Evolutionary conservation across 2,329 filamentous ascomycete species (phyloP).

Genomic region (Leptoxyphium fumago): DNA sequence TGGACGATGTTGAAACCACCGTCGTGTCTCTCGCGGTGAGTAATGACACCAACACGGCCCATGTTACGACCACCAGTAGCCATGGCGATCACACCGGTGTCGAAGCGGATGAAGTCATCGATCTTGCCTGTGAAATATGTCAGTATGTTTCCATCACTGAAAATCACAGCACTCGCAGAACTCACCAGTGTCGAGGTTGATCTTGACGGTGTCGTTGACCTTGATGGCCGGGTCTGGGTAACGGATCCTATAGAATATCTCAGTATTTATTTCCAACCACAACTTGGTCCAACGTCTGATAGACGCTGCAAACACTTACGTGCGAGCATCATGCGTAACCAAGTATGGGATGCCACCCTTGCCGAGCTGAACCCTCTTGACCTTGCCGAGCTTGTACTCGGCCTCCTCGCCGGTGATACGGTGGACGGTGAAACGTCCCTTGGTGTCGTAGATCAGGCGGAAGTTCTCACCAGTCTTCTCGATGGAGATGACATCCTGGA

Average conservation of each 20-base stretch:
- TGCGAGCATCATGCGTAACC: conserved; percentile 99
- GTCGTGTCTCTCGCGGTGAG: conserved; percentile 98
- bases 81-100: conserved; percentile 97
- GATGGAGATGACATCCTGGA: conserved; percentile 99
- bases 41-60: conserved; percentile 99
- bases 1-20: conserved; percentile 98
- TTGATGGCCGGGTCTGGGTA: conserved; percentile 98
- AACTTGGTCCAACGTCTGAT: conserved; percentile 99
- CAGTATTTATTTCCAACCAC: conserved; percentile 47
- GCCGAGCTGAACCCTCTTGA: conserved; percentile 98
- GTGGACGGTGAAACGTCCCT: conserved; percentile 99
- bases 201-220: conserved; percentile 99
- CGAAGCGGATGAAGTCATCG: conserved; percentile 94
- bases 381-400: conserved; percentile 99
- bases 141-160: conserved; percentile 1
- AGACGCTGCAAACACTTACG: conserved; percentile 96
- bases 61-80: conserved; percentile 99
- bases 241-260: conserved; percentile 59
- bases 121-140: conserved; percentile 49
- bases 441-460: conserved; percentile 99
- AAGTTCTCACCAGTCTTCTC: conserved; percentile 99
- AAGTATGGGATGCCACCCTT: conserved; percentile 99
- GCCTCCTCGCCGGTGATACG: conserved; percentile 97
- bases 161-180: not conserved
- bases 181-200: conserved; percentile 75